Base-by-base conservation (phyloP, 768 basidiomycete genomes). In the Suillus subalutaceus region DNA sequence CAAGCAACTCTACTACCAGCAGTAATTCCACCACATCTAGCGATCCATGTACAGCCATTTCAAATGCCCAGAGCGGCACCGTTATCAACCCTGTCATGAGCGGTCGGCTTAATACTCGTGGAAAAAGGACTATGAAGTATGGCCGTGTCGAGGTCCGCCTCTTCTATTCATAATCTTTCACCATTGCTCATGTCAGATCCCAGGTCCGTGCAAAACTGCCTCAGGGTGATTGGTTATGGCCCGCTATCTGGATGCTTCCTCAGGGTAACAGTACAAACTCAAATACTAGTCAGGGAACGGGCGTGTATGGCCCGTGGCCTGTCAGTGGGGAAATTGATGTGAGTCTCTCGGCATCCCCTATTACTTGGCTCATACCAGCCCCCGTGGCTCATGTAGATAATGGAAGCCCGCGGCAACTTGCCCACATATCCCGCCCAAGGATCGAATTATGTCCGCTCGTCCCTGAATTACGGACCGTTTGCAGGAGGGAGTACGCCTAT, bases 381-480 rank as follows among this genome's bases (percentile, higher is more conserved):
- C 7, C 41, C 4, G 37, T 23, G 13, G 40, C 30, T 69, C 12
- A 50, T 43, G 10, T 71, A 86, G 84, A 81, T 86, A 66, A 80
- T 81, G 84, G 86, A 78, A 80, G 87, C 79, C 67, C 84, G 80
- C 71, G 83, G 85, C 30, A 86, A 84, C 75, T 71, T 72, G 23
- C 78, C 79, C n/a, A 74, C 76, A 15, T 81, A 85, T 71, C 66
- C 76, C 12, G 78, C 72, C 0, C 79, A 83, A 69, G 84, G 84
- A 60, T 72, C 77, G 64, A 83, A 84, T 74, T 84, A 78, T 67
- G 80, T 83, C 26, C 80, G 88, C 64, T 83, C 87, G 6, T 81
- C 85, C 40, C 77, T 96, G 26, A 88, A 88, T 74, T 96, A 90
- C 78, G 93, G 92, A 3, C 85, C 86, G 44, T 72, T 86, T 10